Conservation (phyloP, 2,329 filamentous ascomycete species). For the Alternaria arborescens region DNA sequence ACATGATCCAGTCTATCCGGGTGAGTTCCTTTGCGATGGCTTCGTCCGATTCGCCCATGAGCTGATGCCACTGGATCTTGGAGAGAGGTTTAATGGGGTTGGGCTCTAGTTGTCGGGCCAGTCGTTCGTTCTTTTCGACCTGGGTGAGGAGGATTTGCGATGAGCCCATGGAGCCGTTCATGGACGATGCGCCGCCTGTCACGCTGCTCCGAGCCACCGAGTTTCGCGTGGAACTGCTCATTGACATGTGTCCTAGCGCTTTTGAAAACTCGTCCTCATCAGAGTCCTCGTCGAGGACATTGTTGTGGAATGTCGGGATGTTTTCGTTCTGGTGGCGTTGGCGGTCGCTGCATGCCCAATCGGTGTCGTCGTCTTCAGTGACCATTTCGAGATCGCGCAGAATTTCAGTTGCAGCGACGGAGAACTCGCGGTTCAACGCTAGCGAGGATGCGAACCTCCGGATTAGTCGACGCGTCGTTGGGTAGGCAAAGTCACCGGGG, state of each 20-base stretch:
- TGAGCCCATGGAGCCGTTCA: conserved; percentile 40
- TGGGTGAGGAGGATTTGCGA: conserved; percentile 66
- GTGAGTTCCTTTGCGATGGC: conserved; percentile 91
- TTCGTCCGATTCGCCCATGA: conserved; percentile 87
- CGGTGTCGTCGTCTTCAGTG: conserved; percentile 86
- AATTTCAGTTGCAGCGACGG: conserved; percentile 86
- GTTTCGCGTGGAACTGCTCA: conserved; percentile 33
- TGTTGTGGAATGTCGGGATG: conserved; percentile 54
- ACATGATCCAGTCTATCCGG: conserved; percentile 97
- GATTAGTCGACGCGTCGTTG: conserved; percentile 74
- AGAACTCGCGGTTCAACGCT: conserved; percentile 81
- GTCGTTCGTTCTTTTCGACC: conserved; percentile 81
- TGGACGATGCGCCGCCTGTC: conserved; percentile 37
- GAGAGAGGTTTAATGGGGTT: conserved; percentile 74
- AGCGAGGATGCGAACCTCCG: conserved; percentile 78
- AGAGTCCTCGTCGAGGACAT: conserved; percentile 51
- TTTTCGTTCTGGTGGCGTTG: conserved; percentile 58
- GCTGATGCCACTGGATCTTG: conserved; percentile 87
- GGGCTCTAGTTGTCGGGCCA: conserved; percentile 76
- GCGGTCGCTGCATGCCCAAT: conserved; percentile 87
- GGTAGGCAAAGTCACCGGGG: conserved; percentile 89
- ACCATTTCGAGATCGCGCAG: conserved; percentile 77
- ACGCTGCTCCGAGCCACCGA: conserved; percentile 44
- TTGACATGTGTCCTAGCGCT: conserved; percentile 43
- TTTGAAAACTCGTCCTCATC: conserved; percentile 47